Percentiles rank a stretch among this genome's conserved stretches.
Evolutionary conservation across 257 asterid species (phyloP).

Genomic region (Gentiana macrophylla): DNA sequence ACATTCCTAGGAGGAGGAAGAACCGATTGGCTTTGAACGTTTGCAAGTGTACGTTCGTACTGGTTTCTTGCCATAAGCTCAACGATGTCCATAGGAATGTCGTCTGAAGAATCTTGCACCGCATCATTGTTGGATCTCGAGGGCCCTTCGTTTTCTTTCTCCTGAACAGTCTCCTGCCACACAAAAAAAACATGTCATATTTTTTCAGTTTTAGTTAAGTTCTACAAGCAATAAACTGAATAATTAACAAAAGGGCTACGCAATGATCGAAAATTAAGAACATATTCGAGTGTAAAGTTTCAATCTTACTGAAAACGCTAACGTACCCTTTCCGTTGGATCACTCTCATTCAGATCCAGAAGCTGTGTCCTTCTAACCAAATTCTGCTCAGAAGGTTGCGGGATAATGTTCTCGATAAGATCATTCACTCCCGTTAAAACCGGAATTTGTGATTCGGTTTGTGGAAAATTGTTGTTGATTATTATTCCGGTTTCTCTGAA

Average conservation of each 20-base stretch:
- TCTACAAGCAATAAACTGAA: not conserved
- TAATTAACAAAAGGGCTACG: too few relatives aligned
- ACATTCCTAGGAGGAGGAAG: slow-evolving; percentile 12
- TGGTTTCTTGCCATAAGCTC: slow-evolving; percentile 64
- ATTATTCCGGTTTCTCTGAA: not conserved
- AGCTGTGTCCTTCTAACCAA: slow-evolving; percentile 10
- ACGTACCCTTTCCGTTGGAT: slow-evolving; percentile 12
- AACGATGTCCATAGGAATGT: slow-evolving; percentile 80
- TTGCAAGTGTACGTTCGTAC: slow-evolving; percentile 48
- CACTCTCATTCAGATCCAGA: slow-evolving; percentile 18
- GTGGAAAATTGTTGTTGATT: slow-evolving; percentile 1
- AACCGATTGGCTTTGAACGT: slow-evolving; percentile 15
- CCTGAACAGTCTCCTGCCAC: not conserved
- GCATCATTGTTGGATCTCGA: slow-evolving; percentile 7
- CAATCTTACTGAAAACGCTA: not conserved
- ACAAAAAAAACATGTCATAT: too few relatives aligned
- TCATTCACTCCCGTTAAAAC: slow-evolving; percentile 4
- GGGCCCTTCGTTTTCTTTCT: slow-evolving; percentile 1
- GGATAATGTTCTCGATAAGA: not conserved
- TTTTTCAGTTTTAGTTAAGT: too few relatives aligned
- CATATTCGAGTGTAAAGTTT: too few relatives aligned
- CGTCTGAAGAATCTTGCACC: slow-evolving; percentile 44
- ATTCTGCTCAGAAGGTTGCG: slow-evolving; percentile 2
- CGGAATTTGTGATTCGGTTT: not conserved
- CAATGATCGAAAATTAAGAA: too few relatives aligned